Conservation (phyloP, 2,329 filamentous ascomycete genomes). For the Cytospora piceae region DNA sequence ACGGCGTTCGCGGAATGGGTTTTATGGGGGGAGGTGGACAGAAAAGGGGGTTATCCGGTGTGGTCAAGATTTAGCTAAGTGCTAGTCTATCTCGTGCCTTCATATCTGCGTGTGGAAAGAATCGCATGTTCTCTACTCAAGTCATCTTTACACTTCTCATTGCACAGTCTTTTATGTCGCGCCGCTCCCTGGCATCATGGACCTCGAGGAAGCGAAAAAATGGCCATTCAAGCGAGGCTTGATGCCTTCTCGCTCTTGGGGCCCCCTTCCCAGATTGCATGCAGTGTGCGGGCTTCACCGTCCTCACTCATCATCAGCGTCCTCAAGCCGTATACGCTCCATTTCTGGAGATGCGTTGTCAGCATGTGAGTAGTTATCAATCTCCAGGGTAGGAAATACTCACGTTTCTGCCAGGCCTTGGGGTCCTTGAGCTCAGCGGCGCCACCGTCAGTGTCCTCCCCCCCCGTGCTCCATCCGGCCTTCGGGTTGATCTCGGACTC, state of each 20-base stretch:
- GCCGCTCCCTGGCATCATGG: too few species aligned
- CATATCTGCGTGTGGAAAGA: constrained; percentile 8
- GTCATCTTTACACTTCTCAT: constrained; percentile 1
- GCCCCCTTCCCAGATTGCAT: not conserved
- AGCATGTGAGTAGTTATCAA: not conserved
- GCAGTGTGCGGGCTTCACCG: too few species aligned
- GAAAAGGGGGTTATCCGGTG: not conserved
- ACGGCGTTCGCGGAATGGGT: constrained; percentile 31
- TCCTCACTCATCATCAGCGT: not conserved
- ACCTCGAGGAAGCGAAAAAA: too few species aligned
- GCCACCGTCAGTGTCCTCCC: constrained; percentile 41
- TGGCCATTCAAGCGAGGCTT: too few species aligned
- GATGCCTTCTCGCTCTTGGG: not conserved
- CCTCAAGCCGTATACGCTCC: not conserved
- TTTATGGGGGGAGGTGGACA: not conserved
- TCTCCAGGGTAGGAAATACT: not conserved
- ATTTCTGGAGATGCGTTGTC: constrained; percentile 4
- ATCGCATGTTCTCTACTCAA: constrained; percentile 29
- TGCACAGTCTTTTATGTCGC: not conserved
- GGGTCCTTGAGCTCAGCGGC: constrained; percentile 11
- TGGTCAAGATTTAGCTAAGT: constrained; percentile 17
- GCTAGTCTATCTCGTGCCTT: constrained; percentile 19
- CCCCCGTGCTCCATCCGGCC: constrained; percentile 40
- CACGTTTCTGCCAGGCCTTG: constrained; percentile 19
- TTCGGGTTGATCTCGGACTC: constrained; percentile 31